A percentile compares a stretch with the other conserved stretches of the same genome.
phyloP scores from a whole-genome alignment of 169 alveolate genomes.

The Babesia caballi region DNA sequence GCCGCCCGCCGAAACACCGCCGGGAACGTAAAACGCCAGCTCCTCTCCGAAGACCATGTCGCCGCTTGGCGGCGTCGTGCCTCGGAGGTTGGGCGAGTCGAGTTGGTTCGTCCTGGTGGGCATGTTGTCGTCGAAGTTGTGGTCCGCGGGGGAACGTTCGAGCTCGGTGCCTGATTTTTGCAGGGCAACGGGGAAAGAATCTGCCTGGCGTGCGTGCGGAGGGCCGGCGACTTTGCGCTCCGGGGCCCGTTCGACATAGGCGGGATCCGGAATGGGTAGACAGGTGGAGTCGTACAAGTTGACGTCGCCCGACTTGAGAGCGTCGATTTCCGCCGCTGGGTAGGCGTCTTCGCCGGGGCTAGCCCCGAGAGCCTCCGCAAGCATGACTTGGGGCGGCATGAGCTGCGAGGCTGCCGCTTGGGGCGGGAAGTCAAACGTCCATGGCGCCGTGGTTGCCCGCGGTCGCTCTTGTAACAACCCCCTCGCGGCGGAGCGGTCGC shows the following conservation, averaged over 20 bases:
- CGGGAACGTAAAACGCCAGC: conserved; percentile 8
- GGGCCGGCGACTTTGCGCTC: no score
- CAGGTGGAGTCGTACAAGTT: conserved; percentile 13
- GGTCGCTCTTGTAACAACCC: no score
- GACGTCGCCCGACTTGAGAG: neutral
- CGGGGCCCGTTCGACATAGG: no score
- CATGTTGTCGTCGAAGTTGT: neutral
- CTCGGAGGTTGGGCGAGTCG: neutral
- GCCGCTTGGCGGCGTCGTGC: neutral
- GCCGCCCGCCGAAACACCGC: neutral
- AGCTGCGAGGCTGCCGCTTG: no score
- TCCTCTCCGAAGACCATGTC: conserved; percentile 11
- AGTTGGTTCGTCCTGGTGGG: conserved; percentile 8
- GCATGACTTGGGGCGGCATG: no score
- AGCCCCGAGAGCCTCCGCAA: no score
- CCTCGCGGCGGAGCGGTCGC: no score
- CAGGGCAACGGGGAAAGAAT: neutral
- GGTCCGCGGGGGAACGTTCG: neutral
- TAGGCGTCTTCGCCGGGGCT: no score
- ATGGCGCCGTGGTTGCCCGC: no score
- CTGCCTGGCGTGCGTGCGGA: no score
- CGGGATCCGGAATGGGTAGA: neutral
- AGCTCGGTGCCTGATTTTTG: neutral
- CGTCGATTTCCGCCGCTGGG: neutral
- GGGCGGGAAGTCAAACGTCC: no score